Base-by-base conservation (phyloP, 2,329 filamentous ascomycete species). In the Trichoderma sp. region DNA sequence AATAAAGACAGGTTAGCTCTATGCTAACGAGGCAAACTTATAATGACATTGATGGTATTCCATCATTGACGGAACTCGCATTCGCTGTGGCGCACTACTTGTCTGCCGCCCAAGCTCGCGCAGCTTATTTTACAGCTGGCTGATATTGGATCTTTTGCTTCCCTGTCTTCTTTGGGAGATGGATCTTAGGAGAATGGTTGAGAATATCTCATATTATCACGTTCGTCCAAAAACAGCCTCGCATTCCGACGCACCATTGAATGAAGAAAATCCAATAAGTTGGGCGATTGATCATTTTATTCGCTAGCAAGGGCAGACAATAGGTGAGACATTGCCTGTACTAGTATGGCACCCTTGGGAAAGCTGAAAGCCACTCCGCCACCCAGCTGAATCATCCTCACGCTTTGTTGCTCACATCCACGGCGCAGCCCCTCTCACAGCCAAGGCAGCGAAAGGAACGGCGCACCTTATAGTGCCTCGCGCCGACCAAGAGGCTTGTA, bases 371-470 rank as follows among this genome's bases (percentile, higher is more conserved):
- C 11, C 19, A n/a, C 37, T 58, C 29, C 14, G 52, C 61, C 37
- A 57, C 16, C 52, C 52, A 57, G 53, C 53, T 58, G 40, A 55
- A 55, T 14, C 13, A 52, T 35, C 31, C 5, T 35, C 35, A 52
- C 29, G n/a, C 14, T 59, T 49, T 29, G 37, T 35, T 21, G 35
- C 19, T n/a, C 53, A 49, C 27, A 19, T 47, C 62, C 19, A 40
- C 49, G 52, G 19, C 33, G 53, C 40, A 33, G 47, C 47, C 64
- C 40, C 55, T 59, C 14, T 43, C 29, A 11, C 29, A 35, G 56
- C 55, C 37, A 14, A 67, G 40, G 59, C 64, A 67, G 27, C 19
- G n/a, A 16, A 59, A 5, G 63, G 40, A 66, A 49, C 49, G 29
- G 29, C 19, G 55, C 55, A 35, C 19, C 55, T 35, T 35, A 57